Conservation (phyloP, 2,329 filamentous ascomycete species). For the Penicillium palitans region DNA sequence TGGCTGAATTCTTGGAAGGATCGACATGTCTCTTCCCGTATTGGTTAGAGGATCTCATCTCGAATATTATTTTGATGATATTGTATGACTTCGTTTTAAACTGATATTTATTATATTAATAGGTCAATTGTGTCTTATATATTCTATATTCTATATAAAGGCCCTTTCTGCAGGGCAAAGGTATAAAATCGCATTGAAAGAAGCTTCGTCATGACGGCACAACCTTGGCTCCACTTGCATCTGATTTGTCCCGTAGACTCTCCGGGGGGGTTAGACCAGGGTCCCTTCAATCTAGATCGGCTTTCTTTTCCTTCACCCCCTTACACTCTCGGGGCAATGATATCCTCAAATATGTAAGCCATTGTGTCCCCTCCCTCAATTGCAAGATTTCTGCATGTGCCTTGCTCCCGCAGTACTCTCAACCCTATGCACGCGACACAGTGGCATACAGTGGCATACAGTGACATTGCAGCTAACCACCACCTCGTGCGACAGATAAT, state of each 20-base stretch:
- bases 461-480: slow-evolving; percentile 11
- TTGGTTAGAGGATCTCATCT: background rate
- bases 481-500: slow-evolving; percentile 16
- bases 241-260: background rate
- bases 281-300: slow-evolving; percentile 4
- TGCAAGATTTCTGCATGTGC: background rate
- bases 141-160: no score
- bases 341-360: slow-evolving; percentile 5
- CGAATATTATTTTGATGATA: background rate
- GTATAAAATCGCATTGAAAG: background rate
- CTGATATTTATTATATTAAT: background rate
- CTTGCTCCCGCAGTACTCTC: background rate
- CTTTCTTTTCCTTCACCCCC: background rate
- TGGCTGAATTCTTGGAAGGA: background rate
- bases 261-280: background rate
- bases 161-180: background rate
- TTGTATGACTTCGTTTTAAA: background rate
- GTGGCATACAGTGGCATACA: background rate
- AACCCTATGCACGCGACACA: background rate
- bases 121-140: background rate
- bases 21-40: background rate
- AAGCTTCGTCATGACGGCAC: slow-evolving; percentile 7
- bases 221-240: slow-evolving; percentile 2
- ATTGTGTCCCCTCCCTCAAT: background rate
- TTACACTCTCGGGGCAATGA: slow-evolving; percentile 1